phyloP scores from a whole-genome alignment of 257 asterid genomes.

The Echium plantagineum region DNA sequence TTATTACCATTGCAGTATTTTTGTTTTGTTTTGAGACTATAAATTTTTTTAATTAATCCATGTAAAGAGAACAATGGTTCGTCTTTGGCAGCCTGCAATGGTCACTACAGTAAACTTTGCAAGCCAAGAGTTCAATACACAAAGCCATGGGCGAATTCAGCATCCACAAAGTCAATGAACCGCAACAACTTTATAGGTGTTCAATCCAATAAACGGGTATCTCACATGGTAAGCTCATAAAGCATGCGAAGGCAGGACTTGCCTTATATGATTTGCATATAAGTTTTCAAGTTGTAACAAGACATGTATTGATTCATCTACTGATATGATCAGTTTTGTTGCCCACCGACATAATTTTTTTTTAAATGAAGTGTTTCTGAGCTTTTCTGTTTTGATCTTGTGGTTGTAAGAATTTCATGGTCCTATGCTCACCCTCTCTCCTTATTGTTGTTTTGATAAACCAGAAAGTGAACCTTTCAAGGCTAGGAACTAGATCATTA shows the following conservation, averaged over 20 bases:
- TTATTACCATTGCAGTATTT: neutral
- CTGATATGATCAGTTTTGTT: neutral
- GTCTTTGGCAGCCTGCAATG: constrained; percentile 47
- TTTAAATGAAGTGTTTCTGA: neutral
- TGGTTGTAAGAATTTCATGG: neutral
- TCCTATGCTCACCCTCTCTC: neutral
- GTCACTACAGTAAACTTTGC: constrained; percentile 56
- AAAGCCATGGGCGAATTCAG: constrained; percentile 53
- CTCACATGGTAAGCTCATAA: constrained; percentile 34
- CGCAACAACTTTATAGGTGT: constrained; percentile 41
- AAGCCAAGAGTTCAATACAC: constrained; percentile 56
- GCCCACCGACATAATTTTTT: neutral
- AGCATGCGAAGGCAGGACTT: neutral
- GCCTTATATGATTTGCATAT: neutral
- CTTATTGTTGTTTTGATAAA: constrained; percentile 11
- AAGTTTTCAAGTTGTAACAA: neutral
- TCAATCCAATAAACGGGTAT: constrained; percentile 28
- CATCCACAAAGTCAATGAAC: constrained; percentile 40
- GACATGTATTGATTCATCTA: neutral
- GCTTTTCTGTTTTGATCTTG: neutral
- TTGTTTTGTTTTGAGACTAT: neutral
- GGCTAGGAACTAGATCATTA: constrained; percentile 68
- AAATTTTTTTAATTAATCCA: neutral
- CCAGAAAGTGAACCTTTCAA: constrained; percentile 56
- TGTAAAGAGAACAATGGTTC: neutral